These are phyloP conservation scores for Didymella pomorum DNA, from an alignment of 2,329 filamentous ascomycete species.

Conservation along the genomic window DNA sequence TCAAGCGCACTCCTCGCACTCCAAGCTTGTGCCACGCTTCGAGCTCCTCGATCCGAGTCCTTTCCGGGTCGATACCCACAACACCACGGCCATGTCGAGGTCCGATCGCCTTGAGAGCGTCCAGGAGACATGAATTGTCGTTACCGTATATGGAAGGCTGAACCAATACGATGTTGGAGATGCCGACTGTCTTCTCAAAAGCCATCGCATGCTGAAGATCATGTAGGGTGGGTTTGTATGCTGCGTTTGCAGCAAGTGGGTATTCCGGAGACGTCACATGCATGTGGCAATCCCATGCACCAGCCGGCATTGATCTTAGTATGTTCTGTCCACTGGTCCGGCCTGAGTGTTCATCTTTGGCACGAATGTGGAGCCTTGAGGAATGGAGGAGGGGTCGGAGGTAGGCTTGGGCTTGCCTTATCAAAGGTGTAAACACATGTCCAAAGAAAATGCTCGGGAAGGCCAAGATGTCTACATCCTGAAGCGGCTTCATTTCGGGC, in stretches of 20 bases:
- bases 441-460: neutral
- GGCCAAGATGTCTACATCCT: neutral
- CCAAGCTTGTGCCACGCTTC: constrained; percentile 1
- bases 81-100: constrained; percentile 62
- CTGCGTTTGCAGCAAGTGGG: constrained; percentile 58
- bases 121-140: constrained; percentile 67
- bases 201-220: constrained; percentile 61
- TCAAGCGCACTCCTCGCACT: constrained; percentile 1
- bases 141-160: constrained; percentile 69
- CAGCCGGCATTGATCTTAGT: constrained; percentile 44
- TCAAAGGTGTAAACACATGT: neutral
- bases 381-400: neutral
- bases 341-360: neutral
- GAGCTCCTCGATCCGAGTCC: neutral
- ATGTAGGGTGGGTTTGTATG: constrained; percentile 62
- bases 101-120: constrained; percentile 61
- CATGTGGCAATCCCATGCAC: constrained; percentile 70
- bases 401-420: neutral
- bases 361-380: neutral
- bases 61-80: constrained; percentile 60
- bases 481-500: neutral
- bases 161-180: constrained; percentile 62
- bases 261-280: constrained; percentile 67
- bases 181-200: constrained; percentile 41
- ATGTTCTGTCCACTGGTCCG: neutral